Evolutionary conservation across 768 basidiomycete genomes (phyloP).

Genomic region (Crucibulum laeve): DNA sequence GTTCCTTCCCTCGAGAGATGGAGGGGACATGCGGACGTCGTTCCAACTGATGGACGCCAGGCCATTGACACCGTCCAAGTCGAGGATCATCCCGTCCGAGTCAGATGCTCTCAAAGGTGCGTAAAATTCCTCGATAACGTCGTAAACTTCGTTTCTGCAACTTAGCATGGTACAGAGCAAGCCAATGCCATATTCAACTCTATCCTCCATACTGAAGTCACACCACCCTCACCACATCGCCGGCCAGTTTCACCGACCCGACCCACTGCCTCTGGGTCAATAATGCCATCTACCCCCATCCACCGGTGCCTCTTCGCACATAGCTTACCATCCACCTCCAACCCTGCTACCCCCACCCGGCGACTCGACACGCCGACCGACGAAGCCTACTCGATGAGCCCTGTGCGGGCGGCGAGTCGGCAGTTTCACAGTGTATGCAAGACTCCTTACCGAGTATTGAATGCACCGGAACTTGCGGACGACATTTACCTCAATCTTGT

Average conservation of each 20-base stretch:
- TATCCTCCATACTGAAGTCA: slow-evolving; percentile 74
- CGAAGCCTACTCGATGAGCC: slow-evolving; percentile 86
- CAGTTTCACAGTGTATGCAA: slow-evolving; percentile 82
- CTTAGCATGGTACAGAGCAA: slow-evolving; percentile 50
- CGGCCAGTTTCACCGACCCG: slow-evolving; percentile 61
- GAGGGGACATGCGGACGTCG: slow-evolving; percentile 62
- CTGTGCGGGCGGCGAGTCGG: slow-evolving; percentile 79
- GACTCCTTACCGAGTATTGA: slow-evolving; percentile 94
- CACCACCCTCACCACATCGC: slow-evolving; percentile 61
- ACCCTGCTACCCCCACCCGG: slow-evolving; percentile 51
- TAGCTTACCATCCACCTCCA: slow-evolving; percentile 56
- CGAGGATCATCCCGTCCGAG: slow-evolving; percentile 61
- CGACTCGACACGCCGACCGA: slow-evolving; percentile 81
- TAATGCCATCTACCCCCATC: slow-evolving; percentile 45
- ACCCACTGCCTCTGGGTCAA: slow-evolving; percentile 27
- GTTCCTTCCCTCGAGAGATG: slow-evolving; percentile 65
- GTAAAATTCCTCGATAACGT: slow-evolving; percentile 8
- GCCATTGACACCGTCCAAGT: slow-evolving; percentile 57
- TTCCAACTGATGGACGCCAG: slow-evolving; percentile 62
- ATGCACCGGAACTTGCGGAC: slow-evolving; percentile 95
- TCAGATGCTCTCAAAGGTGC: slow-evolving; percentile 75
- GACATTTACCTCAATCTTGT: slow-evolving; percentile 99
- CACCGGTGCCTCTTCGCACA: slow-evolving; percentile 66
- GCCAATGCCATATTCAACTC: slow-evolving; percentile 79
- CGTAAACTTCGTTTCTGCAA: not conserved